Evolutionary conservation across 306 rosid genomes (phyloP).

Genomic region (Ammopiptanthus mongolicus): DNA sequence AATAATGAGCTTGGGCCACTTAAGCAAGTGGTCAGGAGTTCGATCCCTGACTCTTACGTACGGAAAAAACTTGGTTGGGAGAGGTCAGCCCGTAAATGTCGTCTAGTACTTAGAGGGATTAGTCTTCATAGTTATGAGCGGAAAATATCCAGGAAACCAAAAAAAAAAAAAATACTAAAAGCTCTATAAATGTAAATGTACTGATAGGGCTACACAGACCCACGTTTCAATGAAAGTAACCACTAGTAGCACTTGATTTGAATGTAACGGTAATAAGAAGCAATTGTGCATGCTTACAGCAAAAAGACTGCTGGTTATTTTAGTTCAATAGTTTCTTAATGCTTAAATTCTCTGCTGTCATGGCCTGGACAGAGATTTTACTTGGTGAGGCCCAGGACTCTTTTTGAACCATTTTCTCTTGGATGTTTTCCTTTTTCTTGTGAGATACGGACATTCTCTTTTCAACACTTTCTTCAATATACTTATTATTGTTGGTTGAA

Average conservation of each 20-base stretch:
- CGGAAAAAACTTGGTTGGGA: no score
- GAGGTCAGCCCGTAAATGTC: no score
- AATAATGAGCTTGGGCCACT: no score
- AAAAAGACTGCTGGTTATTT: slow-evolving; percentile 4
- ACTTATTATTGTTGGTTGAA: no score
- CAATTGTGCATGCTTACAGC: neutral
- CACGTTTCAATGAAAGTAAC: slow-evolving; percentile 29
- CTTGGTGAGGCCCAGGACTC: neutral
- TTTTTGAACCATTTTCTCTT: neutral
- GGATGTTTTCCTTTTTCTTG: neutral
- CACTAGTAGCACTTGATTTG: slow-evolving; percentile 20
- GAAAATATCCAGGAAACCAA: no score
- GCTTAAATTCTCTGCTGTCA: neutral
- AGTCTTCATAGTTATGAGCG: no score
- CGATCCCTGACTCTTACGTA: no score
- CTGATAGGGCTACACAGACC: slow-evolving; percentile 18
- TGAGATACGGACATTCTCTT: no score
- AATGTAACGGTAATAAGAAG: slow-evolving; percentile 1
- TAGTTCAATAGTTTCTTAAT: neutral
- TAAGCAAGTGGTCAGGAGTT: no score
- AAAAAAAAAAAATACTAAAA: no score
- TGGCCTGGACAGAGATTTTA: neutral
- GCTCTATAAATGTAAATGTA: slow-evolving; percentile 9
- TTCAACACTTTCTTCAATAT: no score
- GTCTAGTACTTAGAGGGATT: no score